Conservation (phyloP, 2,329 filamentous ascomycete genomes). For the Botrytis byssoidea region DNA sequence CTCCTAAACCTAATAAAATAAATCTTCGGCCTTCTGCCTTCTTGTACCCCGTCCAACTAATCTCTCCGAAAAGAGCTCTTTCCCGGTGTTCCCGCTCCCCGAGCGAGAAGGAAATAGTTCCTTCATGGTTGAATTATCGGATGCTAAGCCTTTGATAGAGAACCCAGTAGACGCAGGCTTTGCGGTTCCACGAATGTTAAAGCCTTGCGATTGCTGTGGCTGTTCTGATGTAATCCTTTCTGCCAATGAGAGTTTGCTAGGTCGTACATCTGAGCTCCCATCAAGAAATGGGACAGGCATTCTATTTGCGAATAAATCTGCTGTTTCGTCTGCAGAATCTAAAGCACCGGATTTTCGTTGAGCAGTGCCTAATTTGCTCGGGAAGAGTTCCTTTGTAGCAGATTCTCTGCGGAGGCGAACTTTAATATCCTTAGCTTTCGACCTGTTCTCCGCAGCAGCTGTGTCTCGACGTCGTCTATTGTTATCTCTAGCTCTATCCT, state of each 20-base stretch:
- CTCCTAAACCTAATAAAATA: conserved; percentile 56
- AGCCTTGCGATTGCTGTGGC: conserved; percentile 41
- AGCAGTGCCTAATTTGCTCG: conserved; percentile 44
- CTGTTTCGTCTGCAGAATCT: conserved; percentile 54
- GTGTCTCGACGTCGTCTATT: conserved; percentile 31
- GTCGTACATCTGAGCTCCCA: conserved; percentile 40
- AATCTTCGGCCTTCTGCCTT: conserved; percentile 69
- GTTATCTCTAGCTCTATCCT: conserved; percentile 42
- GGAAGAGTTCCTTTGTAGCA: conserved; percentile 54
- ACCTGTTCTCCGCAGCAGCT: conserved; percentile 42
- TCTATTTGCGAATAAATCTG: conserved; percentile 49
- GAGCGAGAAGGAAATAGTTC: conserved; percentile 70
- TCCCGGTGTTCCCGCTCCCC: conserved; percentile 56
- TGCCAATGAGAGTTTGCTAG: conserved; percentile 26
- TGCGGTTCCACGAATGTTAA: conserved; percentile 62
- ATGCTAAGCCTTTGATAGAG: conserved; percentile 66
- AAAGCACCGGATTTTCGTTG: conserved; percentile 51
- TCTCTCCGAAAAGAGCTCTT: conserved; percentile 66
- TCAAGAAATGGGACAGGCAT: conserved; percentile 52
- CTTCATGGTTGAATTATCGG: conserved; percentile 51
- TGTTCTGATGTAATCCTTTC: conserved; percentile 33
- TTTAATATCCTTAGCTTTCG: conserved; percentile 48
- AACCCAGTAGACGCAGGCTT: conserved; percentile 50
- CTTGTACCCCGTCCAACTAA: conserved; percentile 56
- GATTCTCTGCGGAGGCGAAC: conserved; percentile 31